Conservation (phyloP, 2,329 filamentous ascomycete genomes). For the Amylocarpus encephaloides region DNA sequence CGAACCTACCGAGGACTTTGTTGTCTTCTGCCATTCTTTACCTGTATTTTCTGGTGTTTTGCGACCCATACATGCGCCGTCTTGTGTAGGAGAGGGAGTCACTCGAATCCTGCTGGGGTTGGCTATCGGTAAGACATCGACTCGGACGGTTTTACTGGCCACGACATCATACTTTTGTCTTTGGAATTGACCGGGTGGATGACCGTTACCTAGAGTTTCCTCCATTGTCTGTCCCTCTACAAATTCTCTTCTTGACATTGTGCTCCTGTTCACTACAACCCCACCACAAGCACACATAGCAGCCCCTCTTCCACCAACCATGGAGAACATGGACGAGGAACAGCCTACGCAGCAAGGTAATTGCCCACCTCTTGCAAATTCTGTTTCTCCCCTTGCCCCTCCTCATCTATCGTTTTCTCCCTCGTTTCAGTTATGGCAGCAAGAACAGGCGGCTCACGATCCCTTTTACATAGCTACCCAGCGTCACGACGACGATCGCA, state of each 20-base stretch:
- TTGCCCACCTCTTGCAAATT: background rate
- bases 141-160: too few relatives aligned
- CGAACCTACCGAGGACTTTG: background rate
- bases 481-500: slow-evolving; percentile 71
- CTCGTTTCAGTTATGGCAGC: background rate
- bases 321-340: too few relatives aligned
- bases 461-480: slow-evolving; percentile 56
- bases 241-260: too few relatives aligned
- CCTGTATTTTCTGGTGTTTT: background rate
- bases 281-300: too few relatives aligned
- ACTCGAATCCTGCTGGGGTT: background rate
- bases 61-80: background rate
- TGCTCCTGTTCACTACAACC: too few relatives aligned
- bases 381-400: background rate
- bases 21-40: slow-evolving; percentile 1
- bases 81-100: background rate
- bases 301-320: too few relatives aligned
- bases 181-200: too few relatives aligned
- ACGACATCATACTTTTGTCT: too few relatives aligned
- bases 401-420: slow-evolving; percentile 1
- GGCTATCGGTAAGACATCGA: background rate
- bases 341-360: background rate
- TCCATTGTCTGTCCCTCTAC: too few relatives aligned
- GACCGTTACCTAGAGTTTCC: too few relatives aligned
- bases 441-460: slow-evolving; percentile 12